phyloP scores from a whole-genome alignment of 306 rosid species.

The Castanospermum australe region DNA sequence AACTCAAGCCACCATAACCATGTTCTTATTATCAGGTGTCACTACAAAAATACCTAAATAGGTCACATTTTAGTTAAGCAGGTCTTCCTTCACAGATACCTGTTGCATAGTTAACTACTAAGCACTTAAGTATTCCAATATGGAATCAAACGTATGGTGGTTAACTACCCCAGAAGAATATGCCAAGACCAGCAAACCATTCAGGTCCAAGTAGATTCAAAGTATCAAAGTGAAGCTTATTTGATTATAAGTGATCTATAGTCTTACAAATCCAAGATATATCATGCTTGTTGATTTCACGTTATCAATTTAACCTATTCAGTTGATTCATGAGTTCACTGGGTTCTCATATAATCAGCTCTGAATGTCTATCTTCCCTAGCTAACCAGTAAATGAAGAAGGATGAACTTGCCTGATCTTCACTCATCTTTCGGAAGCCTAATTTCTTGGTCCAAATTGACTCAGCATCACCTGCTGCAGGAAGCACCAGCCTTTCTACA shows the following conservation, averaged over 20 bases:
- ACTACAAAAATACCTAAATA: not conserved
- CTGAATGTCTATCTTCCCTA: not conserved
- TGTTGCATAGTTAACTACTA: conserved; percentile 3
- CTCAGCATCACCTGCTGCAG: conserved; percentile 98
- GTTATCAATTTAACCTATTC: not conserved
- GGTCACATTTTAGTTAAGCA: not conserved
- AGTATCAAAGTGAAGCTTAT: not conserved
- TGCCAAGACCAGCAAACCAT: conserved; percentile 11
- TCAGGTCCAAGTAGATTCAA: not conserved
- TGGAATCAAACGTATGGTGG: not conserved
- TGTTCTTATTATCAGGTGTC: not conserved
- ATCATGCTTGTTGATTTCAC: not conserved
- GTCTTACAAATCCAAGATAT: not conserved
- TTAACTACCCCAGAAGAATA: conserved; percentile 13
- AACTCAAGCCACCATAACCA: conserved; percentile 20
- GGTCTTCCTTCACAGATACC: conserved; percentile 1
- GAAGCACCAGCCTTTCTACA: conserved; percentile 92
- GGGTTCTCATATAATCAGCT: not conserved
- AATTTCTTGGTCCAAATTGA: conserved; percentile 95
- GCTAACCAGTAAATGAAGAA: not conserved
- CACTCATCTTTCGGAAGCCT: conserved; percentile 86
- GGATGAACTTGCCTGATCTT: conserved; percentile 71
- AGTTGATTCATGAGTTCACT: not conserved
- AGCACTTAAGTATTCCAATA: not conserved
- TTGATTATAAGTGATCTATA: not conserved